Evolutionary conservation across 106 monocot genomes (phyloP).

Genomic region (Apostasia shenzhenica): DNA sequence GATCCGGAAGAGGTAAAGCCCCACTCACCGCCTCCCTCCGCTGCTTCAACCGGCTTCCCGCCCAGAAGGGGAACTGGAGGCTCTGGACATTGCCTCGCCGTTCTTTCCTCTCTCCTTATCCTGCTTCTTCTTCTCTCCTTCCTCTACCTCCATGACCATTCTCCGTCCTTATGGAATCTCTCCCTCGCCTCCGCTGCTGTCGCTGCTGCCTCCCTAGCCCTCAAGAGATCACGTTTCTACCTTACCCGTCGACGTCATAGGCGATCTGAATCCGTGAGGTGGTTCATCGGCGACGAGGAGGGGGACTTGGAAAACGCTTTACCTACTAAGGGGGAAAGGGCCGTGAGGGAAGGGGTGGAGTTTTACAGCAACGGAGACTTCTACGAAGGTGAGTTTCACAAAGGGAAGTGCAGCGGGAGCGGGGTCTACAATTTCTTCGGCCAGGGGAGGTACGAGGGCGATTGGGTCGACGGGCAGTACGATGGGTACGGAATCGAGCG

Average conservation of each 20-base stretch:
- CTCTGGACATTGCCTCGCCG: neutral
- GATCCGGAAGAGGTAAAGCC: conserved; percentile 4
- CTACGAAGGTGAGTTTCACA: conserved; percentile 47
- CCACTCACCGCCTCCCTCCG: conserved; percentile 1
- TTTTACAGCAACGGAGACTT: conserved; percentile 46
- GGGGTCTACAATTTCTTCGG: conserved; percentile 35
- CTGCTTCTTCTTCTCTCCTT: conserved; percentile 13
- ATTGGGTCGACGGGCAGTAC: conserved; percentile 51
- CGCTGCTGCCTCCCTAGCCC: conserved; percentile 9
- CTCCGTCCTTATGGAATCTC: conserved; percentile 13
- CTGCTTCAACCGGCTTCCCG: neutral
- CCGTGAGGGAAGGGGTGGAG: conserved; percentile 36
- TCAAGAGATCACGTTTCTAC: neutral
- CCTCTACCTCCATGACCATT: neutral
- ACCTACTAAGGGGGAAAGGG: neutral
- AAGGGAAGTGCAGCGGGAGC: conserved; percentile 35
- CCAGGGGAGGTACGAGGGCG: conserved; percentile 50
- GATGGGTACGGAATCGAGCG: conserved; percentile 61
- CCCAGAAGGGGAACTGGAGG: too few relatives aligned
- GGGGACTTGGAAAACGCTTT: conserved; percentile 4
- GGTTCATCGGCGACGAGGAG: conserved; percentile 58
- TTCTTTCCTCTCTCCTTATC: neutral
- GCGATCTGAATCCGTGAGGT: conserved; percentile 26
- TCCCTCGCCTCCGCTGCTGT: conserved; percentile 14
- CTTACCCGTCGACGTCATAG: neutral